Evolutionary conservation across 495 filamentous ascomycete species (phyloP), one percentile per base, ranked within the genome.

Genomic region (Cercophora samala): DNA sequence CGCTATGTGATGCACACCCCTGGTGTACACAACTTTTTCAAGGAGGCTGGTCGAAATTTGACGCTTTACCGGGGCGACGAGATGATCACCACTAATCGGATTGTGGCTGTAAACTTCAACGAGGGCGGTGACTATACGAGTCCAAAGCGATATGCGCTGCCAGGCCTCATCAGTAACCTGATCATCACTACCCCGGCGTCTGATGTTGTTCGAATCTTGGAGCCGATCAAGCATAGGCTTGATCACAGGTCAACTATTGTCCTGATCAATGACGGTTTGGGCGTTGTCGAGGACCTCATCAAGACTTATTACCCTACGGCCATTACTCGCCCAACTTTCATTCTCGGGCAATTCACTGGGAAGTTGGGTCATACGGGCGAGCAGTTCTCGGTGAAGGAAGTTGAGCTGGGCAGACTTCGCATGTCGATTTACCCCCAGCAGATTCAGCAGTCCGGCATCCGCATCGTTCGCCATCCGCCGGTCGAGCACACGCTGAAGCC

Each of bases 191-290:
- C 84, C 13, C 86, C 91, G 68, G 81, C 87, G 0, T 76, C 83
- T 5, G 69, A 81, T 15, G 87, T 87, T 0, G 69, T 87, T 11
- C 69, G 78, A 2, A 88, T 88, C 2, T 72, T 98, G 19, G 65
- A 74, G 25, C 67, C 75, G 1, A 81, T 97, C 54, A 75, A 75
- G 5, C 82, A 91, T 67, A 85, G 92, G 9, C 79, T 99, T n/a
- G 86, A 86, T 37, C 78, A 81, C 4, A 79, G 85, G 17, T 92
- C 92, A 3, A 93, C 93, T 0, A 84, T 99, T 32, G 83, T 90
- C 52, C 86, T 99, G 23, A 72, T 96, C 4, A 90, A 96, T 62
- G 91, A 94, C 59, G 93, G 92, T 4, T 85, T 98, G 80, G 94
- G 93, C 2, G 75, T 89, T 3, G 77, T 93, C 26, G 91, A 97